Percentiles rank a stretch among this genome's conserved stretches.
These are phyloP conservation scores for Zygoascus ofunaensis DNA, from an alignment of 805 yeast species.

Conservation along the genomic window DNA sequence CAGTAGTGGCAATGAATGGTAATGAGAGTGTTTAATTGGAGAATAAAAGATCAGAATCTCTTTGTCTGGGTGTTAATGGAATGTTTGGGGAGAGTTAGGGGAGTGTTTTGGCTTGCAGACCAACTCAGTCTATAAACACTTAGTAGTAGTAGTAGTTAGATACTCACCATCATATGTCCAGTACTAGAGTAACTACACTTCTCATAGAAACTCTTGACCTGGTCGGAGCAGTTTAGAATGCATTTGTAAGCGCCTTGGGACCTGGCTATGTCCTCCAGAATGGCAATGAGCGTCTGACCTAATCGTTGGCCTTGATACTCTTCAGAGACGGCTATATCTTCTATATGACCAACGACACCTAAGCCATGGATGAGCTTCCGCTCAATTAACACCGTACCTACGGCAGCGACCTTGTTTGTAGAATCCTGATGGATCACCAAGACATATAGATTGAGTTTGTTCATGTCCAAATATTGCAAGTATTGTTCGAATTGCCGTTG, in stretches of 20 bases:
- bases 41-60: too few relatives aligned
- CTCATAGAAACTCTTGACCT: constrained; percentile 10
- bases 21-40: too few relatives aligned
- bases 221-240: constrained; percentile 15
- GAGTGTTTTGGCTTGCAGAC: too few relatives aligned
- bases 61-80: too few relatives aligned
- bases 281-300: constrained; percentile 10
- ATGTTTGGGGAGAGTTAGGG: too few relatives aligned
- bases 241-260: constrained; percentile 15
- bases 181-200: constrained; percentile 10
- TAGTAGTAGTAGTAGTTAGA: too few relatives aligned
- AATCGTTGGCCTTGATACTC: constrained; percentile 14
- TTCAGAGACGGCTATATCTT: constrained; percentile 13
- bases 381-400: constrained; percentile 14
- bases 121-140: too few relatives aligned
- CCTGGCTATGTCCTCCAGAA: constrained; percentile 11
- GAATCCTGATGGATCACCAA: constrained; percentile 9
- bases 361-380: constrained; percentile 15
- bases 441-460: constrained; percentile 1
- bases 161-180: constrained; percentile 17
- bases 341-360: constrained; percentile 18
- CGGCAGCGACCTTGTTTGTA: constrained; percentile 9
- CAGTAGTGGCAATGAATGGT: too few relatives aligned
- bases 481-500: constrained; percentile 8
- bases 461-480: not conserved